A percentile compares a stretch with the other conserved stretches of the same genome.
Evolutionary conservation across 108 stramenopile species (phyloP).

Genomic region (Cyclotella atomus): DNA sequence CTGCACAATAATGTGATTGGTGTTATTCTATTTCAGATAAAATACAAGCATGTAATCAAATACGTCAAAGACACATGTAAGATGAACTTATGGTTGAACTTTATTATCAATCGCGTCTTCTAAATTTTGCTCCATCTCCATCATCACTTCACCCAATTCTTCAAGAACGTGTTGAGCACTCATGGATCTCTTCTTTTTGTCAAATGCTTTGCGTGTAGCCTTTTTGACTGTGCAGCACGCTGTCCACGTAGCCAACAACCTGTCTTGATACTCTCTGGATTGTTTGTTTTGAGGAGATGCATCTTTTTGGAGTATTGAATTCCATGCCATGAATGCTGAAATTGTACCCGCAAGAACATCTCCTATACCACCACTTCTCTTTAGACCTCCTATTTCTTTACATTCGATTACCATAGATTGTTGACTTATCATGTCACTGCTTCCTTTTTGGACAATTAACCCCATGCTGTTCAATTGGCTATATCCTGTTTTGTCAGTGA

Average conservation of each 20-base stretch:
- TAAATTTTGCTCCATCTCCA: constrained; percentile 54
- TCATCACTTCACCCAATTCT: constrained; percentile 65
- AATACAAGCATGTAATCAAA: background rate
- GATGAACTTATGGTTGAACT: background rate
- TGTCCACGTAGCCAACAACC: constrained; percentile 61
- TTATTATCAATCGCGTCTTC: background rate
- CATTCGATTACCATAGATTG: constrained; percentile 70
- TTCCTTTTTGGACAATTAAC: constrained; percentile 14
- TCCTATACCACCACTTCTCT: constrained; percentile 97
- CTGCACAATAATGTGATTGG: constrained; percentile 49
- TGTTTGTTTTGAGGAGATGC: too few relatives aligned
- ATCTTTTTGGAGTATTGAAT: constrained; percentile 58
- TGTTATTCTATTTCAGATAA: background rate
- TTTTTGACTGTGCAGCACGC: constrained; percentile 78
- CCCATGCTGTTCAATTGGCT: constrained; percentile 2
- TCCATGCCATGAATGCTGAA: constrained; percentile 83
- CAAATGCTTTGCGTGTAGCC: constrained; percentile 76
- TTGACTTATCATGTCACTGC: constrained; percentile 58
- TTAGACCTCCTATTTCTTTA: constrained; percentile 82
- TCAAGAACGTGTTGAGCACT: constrained; percentile 87
- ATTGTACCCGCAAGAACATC: constrained; percentile 92
- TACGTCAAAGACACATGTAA: too few relatives aligned
- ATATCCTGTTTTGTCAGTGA: constrained; percentile 12
- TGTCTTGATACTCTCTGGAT: constrained; percentile 14
- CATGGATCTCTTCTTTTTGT: constrained; percentile 75